Evolutionary conservation across 345 rosid genomes (phyloP).

Genomic region (Gynandropsis gynandra): DNA sequence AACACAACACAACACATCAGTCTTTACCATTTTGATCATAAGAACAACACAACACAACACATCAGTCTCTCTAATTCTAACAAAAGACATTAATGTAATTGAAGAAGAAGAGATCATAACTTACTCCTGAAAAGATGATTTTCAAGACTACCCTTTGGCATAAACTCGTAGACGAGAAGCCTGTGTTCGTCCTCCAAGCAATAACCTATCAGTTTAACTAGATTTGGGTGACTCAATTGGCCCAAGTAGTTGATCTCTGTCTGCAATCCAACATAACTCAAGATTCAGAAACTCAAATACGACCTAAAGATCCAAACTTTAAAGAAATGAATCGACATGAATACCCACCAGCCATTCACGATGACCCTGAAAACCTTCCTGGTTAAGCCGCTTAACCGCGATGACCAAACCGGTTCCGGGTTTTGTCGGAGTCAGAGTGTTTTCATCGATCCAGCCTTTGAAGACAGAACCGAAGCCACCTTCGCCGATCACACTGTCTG

Average conservation of each 20-base stretch:
- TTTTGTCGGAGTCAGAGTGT: constrained; percentile 55
- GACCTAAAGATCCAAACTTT: neutral
- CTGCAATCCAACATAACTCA: constrained; percentile 28
- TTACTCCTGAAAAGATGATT: constrained; percentile 80
- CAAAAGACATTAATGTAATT: neutral
- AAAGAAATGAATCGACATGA: constrained; percentile 1
- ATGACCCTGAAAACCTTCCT: constrained; percentile 87
- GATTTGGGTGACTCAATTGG: constrained; percentile 70
- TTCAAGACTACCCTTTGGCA: constrained; percentile 93
- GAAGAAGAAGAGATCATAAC: constrained; percentile 22
- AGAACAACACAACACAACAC: constrained; percentile 5
- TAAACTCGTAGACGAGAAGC: constrained; percentile 86
- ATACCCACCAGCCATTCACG: constrained; percentile 89
- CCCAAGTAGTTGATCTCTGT: constrained; percentile 89
- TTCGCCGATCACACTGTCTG: constrained; percentile 92
- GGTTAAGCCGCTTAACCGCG: constrained; percentile 89
- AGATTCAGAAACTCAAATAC: constrained; percentile 4
- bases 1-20: neutral
- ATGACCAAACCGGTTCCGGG: constrained; percentile 77
- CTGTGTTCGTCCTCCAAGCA: constrained; percentile 94
- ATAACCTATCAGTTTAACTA: constrained; percentile 79
- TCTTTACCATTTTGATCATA: constrained; percentile 12
- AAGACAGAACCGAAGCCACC: constrained; percentile 95
- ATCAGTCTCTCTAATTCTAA: too few species aligned
- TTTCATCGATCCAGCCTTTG: constrained; percentile 89